Evolutionary conservation across 768 basidiomycete genomes (phyloP), one percentile per base, ranked within the genome.

Genomic region (Phanerochaete sordida): DNA sequence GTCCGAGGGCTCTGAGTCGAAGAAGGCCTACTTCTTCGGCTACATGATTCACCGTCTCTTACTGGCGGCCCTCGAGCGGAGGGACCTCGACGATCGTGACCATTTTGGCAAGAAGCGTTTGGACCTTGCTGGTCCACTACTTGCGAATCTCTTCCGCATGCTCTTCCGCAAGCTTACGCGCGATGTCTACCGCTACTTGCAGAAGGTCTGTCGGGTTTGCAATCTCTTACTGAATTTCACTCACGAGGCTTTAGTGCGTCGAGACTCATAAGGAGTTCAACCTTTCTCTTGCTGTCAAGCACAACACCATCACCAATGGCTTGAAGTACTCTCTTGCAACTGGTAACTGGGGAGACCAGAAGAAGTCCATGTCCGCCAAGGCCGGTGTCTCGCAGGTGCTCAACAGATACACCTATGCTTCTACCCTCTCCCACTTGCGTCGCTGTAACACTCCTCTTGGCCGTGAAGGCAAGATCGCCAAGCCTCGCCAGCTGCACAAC

Each of bases 321-420:
- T 82, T 99, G 56, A 95, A 96, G 71, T 98, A 98, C 72, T 98
- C 97, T 19, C 81, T 99, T 31, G 95, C 95, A 30, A 99, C 97
- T 0, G 97, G 97, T 62, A 99, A 99, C 72, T 99, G 97, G 97
- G 96, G 96, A 27, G 95, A 97, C 73, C 95, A 98, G 76, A 97
- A 98, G 80, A 97, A 98, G 75, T 90, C 93, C 0, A 97, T 97
- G 93, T 88, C 93, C 44, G 90, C 95, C 11, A 97, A 97, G 73
- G 97, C 96, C 53, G 97, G 97, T 68, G 97, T 99, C 16, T 98
- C 97, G 2, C 97, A 99, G 72, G 97, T 99, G 63, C 82, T 99
- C 59, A 99, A 99, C 76, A 82, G 97, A 62, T 99, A 99, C 73
- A 99, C 97, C 3, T 99, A 96, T 69, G 97, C 97, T 0, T 99